Conservation (phyloP, 805 yeast genomes). For the Lipomyces kockii region DNA sequence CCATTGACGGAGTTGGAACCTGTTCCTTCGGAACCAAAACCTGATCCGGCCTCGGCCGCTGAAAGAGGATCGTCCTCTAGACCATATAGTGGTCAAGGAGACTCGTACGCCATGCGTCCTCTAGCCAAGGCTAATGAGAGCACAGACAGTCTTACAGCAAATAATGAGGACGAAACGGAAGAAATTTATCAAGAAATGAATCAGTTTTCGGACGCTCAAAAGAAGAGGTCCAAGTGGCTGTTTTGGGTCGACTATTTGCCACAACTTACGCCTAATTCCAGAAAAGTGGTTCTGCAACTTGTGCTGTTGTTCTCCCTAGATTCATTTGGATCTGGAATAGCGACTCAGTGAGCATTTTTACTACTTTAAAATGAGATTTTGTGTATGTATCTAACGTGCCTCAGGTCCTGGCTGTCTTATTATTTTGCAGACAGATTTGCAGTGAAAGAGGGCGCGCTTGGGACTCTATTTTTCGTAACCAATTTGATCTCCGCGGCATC, state of each 20-base stretch:
- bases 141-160: constrained; percentile 3
- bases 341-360: constrained; percentile 58
- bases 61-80: constrained; percentile 11
- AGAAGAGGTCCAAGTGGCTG: constrained; percentile 19
- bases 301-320: constrained; percentile 68
- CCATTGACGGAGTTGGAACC: constrained; percentile 56
- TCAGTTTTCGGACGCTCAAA: not conserved
- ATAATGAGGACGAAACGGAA: constrained; percentile 16
- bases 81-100: not conserved
- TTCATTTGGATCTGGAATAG: constrained; percentile 85
- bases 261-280: constrained; percentile 14
- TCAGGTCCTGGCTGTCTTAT: constrained; percentile 74
- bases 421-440: constrained; percentile 66
- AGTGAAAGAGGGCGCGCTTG: constrained; percentile 62
- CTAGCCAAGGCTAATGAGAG: not conserved
- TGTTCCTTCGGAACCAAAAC: not conserved
- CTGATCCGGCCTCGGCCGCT: constrained; percentile 40
- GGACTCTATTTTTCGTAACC: constrained; percentile 67
- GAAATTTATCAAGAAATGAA: constrained; percentile 28
- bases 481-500: constrained; percentile 68
- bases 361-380: not conserved
- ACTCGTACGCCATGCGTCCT: constrained; percentile 1
- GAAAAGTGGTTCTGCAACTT: constrained; percentile 39
- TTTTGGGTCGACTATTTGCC: constrained; percentile 28
- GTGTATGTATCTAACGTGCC: not conserved